phyloP scores from a whole-genome alignment of 768 basidiomycete species.

The Saitozyma sp. region DNA sequence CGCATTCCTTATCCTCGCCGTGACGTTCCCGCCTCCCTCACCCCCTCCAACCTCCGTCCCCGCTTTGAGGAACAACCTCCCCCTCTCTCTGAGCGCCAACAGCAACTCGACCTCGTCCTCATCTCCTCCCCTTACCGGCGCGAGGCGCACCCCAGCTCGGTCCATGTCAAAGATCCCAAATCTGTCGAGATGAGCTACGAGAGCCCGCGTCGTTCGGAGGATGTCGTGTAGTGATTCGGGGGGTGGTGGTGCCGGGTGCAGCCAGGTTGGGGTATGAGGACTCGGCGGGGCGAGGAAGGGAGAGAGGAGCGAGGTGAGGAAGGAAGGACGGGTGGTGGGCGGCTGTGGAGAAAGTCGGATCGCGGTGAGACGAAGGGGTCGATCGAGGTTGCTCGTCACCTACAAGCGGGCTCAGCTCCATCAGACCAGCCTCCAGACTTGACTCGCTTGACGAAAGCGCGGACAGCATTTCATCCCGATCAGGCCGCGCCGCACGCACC shows the following conservation, averaged over 20 bases:
- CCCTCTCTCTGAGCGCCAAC: slow-evolving; percentile 64
- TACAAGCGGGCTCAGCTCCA: slow-evolving; percentile 44
- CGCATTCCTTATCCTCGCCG: slow-evolving; percentile 77
- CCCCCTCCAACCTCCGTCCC: slow-evolving; percentile 90
- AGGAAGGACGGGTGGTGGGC: slow-evolving; percentile 68
- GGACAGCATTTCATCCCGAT: background rate
- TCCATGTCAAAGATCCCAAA: slow-evolving; percentile 73
- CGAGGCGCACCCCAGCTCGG: slow-evolving; percentile 79
- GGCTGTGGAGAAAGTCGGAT: slow-evolving; percentile 79
- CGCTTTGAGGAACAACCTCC: slow-evolving; percentile 73
- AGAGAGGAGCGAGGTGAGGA: slow-evolving; percentile 74
- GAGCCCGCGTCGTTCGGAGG: slow-evolving; percentile 66
- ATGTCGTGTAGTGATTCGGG: slow-evolving; percentile 61
- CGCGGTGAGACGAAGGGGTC: slow-evolving; percentile 68
- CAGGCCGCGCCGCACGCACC: slow-evolving; percentile 54
- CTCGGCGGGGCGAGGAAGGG: slow-evolving; percentile 59
- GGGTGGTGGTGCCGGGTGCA: slow-evolving; percentile 45
- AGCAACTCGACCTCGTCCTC: slow-evolving; percentile 49
- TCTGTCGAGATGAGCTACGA: slow-evolving; percentile 66
- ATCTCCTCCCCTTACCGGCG: slow-evolving; percentile 49
- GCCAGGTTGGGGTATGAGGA: slow-evolving; percentile 13
- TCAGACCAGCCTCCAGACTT: too few relatives aligned
- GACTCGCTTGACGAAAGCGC: background rate
- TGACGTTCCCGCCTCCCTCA: slow-evolving; percentile 86
- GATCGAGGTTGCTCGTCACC: slow-evolving; percentile 68